Evolutionary conservation across 176 grass and related monocot species (phyloP).

Genomic region (Rhynchospora tenuis): DNA sequence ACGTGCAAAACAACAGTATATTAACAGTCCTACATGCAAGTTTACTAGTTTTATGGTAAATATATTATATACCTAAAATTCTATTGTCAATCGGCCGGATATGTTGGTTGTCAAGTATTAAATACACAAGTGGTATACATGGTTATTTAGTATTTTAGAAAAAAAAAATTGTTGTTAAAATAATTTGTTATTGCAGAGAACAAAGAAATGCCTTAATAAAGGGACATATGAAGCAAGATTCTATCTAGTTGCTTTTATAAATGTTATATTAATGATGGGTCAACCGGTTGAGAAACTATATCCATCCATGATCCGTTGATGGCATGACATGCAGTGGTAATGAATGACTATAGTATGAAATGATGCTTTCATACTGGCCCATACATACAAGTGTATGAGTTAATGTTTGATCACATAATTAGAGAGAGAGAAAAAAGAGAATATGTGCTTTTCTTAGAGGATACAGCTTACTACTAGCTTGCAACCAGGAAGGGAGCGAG

Average conservation of each 20-base stretch:
- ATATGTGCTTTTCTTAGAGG: background rate
- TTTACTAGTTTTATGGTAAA: no score
- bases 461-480: background rate
- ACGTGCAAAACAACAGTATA: no score
- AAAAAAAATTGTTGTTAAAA: background rate
- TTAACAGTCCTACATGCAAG: no score
- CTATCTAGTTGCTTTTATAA: background rate
- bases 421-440: background rate
- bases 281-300: background rate
- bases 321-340: slow-evolving; percentile 8
- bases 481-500: background rate
- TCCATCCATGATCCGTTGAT: slow-evolving; percentile 1
- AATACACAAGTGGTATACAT: no score
- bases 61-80: no score
- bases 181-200: background rate
- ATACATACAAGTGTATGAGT: background rate
- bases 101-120: no score
- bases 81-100: no score
- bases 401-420: background rate
- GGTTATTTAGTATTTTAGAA: background rate
- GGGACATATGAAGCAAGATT: background rate
- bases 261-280: background rate
- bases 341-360: background rate
- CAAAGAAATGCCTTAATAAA: background rate
- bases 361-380: slow-evolving; percentile 4